Base-by-base conservation (phyloP, 306 rosid genomes). In the Castanea sativa region DNA sequence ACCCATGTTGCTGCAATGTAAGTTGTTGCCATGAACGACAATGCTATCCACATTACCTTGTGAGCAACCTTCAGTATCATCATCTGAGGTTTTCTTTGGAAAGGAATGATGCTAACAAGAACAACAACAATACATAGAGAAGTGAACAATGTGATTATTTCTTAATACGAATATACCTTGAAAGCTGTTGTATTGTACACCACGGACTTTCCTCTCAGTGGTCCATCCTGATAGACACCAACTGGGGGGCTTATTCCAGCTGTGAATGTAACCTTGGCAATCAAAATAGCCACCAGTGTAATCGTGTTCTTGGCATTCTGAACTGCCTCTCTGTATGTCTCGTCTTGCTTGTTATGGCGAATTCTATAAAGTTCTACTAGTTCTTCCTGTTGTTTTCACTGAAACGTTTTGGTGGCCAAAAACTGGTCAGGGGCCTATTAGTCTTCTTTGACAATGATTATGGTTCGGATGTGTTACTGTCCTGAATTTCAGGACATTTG, bases 41-140 rank as follows among this genome's bases (percentile, higher is more conserved):
- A 82, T 4, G 94, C 84, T 9, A 91, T 76, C 97, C 94, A 88
- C 92, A 89, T 78, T 25, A 80, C 79, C 76, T 91, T 89, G 73
- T 93, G 97, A 78, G 90, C 69, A 25, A 88, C 69, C 35, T 33
- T 76, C 81, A 89, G 58, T 9, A 91, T 73, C 16, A 73, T 87
- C 78, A 77, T 77, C 18, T 83, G 86, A 18, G 89, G 65, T 49
- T 83, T 93, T 52, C 88, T 87, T 61, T 78, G 79, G 52, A 83
- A 91, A 2, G 98, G 94, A 76, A 93, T 89, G 81, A 93, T 85
- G 76, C 96, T 89, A 15, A 93, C 94, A 7, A 91, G 83, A 64
- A 91, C 88, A 33, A 91, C 68, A 8, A 91, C 93, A 33, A 91
- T 86, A 13, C 83, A 85, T 9, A 93, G 77, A 59, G 96, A 89